Evolutionary conservation across 768 basidiomycete species (phyloP).

Genomic region (Omphalotus guepiniiformis): DNA sequence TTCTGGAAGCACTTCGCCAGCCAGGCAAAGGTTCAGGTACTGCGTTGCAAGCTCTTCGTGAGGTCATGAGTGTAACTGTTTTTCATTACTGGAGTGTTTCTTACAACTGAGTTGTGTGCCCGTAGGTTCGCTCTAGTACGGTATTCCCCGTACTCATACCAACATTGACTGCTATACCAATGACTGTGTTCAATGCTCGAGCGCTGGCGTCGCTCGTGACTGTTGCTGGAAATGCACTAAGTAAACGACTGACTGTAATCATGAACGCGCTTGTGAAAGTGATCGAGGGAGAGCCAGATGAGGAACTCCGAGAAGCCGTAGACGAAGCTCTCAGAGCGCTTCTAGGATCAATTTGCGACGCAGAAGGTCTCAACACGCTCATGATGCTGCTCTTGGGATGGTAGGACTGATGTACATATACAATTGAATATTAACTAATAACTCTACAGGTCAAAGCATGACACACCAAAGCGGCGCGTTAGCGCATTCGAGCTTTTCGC

Average conservation of each 20-base stretch:
- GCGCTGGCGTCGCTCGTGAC: slow-evolving; percentile 89
- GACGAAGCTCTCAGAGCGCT: slow-evolving; percentile 73
- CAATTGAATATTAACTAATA: neutral
- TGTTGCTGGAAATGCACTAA: slow-evolving; percentile 89
- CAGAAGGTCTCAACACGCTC: slow-evolving; percentile 84
- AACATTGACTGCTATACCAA: slow-evolving; percentile 83
- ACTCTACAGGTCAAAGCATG: slow-evolving; percentile 77
- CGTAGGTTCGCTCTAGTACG: slow-evolving; percentile 83
- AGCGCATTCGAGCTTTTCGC: slow-evolving; percentile 78
- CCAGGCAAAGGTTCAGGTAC: slow-evolving; percentile 94
- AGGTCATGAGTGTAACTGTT: slow-evolving; percentile 78
- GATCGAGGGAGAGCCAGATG: slow-evolving; percentile 55
- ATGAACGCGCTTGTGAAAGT: slow-evolving; percentile 77
- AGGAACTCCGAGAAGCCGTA: slow-evolving; percentile 67
- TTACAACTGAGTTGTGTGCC: neutral
- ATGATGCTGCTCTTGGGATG: slow-evolving; percentile 89
- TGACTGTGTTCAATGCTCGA: slow-evolving; percentile 92
- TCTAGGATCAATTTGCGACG: slow-evolving; percentile 74
- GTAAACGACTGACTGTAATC: slow-evolving; percentile 75
- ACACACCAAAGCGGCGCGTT: slow-evolving; percentile 63
- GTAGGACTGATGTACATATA: slow-evolving; percentile 43
- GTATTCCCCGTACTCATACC: slow-evolving; percentile 98
- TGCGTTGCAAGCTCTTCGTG: slow-evolving; percentile 85
- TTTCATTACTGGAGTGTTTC: neutral
- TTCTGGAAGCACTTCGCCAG: slow-evolving; percentile 88